Evolutionary conservation across 306 rosid species (phyloP).

Genomic region (Cicer bijugum): DNA sequence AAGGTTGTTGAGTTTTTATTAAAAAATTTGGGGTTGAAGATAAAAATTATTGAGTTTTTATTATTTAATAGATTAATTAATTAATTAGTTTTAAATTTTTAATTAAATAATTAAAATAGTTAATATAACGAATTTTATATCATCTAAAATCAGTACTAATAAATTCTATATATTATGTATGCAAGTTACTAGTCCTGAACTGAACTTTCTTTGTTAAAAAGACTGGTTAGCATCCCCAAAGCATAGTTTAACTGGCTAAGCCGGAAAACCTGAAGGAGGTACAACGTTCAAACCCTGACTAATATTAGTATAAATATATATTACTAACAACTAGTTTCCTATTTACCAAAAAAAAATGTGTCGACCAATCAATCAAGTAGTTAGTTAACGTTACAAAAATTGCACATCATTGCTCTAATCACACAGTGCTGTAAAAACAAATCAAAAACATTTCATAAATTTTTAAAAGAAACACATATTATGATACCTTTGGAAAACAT

Average conservation of each 20-base stretch:
- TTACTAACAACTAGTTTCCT: too few relatives aligned
- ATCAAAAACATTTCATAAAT: background rate
- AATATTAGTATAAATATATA: too few relatives aligned
- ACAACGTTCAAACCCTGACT: too few relatives aligned
- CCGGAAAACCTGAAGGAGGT: too few relatives aligned
- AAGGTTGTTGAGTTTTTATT: too few relatives aligned
- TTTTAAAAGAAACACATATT: background rate
- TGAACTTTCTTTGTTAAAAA: conserved; percentile 1
- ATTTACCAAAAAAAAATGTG: background rate
- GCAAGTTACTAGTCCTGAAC: conserved; percentile 10
- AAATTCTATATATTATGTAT: background rate
- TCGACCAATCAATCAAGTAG: background rate
- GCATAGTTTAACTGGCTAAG: too few relatives aligned
- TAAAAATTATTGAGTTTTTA: too few relatives aligned
- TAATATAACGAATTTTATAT: background rate
- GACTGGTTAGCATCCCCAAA: too few relatives aligned
- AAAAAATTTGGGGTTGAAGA: too few relatives aligned
- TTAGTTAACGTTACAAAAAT: background rate
- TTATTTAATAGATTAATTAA: too few relatives aligned
- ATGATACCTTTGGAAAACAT: conserved; percentile 86
- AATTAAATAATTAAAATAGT: too few relatives aligned
- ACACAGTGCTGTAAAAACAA: conserved; percentile 16
- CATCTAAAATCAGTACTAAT: background rate
- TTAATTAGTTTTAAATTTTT: too few relatives aligned
- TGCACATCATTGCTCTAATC: conserved; percentile 10